Conservation (phyloP, 169 alveolate genomes). For the Plasmodium gaboni region DNA sequence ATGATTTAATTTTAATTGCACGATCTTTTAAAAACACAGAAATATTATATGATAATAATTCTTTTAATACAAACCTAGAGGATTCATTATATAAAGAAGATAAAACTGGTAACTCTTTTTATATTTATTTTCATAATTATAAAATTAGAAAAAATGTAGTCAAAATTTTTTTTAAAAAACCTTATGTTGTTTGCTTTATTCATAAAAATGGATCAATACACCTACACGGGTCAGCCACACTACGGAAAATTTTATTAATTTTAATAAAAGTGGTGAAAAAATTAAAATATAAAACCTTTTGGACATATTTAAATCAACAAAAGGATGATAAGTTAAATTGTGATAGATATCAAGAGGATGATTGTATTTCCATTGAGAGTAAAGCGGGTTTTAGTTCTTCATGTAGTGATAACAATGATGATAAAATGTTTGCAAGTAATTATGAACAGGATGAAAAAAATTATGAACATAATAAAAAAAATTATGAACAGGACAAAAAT, state of each 20-base stretch:
- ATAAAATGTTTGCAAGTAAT: background rate
- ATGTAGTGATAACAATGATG: no score
- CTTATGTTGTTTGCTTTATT: conserved; percentile 49
- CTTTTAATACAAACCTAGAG: conserved; percentile 10
- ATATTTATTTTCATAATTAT: conserved; percentile 41
- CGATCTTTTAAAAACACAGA: conserved; percentile 69
- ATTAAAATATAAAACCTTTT: conserved; percentile 66
- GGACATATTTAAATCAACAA: conserved; percentile 22
- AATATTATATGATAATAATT: conserved; percentile 42
- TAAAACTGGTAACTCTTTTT: conserved; percentile 5
- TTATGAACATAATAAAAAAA: background rate
- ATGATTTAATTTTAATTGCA: conserved; percentile 47
- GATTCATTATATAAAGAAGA: conserved; percentile 25
- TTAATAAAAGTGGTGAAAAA: conserved; percentile 67
- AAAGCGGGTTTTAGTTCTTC: background rate
- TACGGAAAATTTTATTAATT: conserved; percentile 24
- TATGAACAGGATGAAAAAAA: background rate
- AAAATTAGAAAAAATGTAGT: conserved; percentile 61
- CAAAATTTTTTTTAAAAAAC: conserved; percentile 48
- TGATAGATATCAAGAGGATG: no score
- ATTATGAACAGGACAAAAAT: background rate
- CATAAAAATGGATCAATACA: conserved; percentile 68
- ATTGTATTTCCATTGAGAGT: background rate
- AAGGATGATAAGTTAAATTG: background rate
- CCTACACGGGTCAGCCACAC: conserved; percentile 38